Conservation (phyloP, 2,329 filamentous ascomycete species). For the Colletotrichum lentis region DNA sequence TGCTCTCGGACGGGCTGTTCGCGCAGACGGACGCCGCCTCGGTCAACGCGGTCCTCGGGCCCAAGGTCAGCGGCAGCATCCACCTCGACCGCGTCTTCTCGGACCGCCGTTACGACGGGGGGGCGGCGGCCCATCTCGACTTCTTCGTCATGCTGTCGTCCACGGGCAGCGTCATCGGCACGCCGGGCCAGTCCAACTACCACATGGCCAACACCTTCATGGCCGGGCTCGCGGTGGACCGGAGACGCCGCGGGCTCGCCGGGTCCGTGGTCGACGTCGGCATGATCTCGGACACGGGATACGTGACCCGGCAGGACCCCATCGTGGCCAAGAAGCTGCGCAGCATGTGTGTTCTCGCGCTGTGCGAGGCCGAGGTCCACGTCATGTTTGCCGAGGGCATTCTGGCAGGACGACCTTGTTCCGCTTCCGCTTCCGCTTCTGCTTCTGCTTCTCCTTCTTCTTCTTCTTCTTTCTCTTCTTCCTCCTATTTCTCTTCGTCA, state of each 20-base stretch:
- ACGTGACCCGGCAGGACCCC: constrained; percentile 42
- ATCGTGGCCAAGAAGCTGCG: constrained; percentile 14
- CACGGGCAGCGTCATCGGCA: constrained; percentile 40
- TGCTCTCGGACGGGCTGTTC: constrained; percentile 47
- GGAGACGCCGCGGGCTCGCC: constrained; percentile 49
- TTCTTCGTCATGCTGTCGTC: constrained; percentile 49
- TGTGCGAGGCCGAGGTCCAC: constrained; percentile 35
- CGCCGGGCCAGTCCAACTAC: constrained; percentile 54
- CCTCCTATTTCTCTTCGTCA: no score
- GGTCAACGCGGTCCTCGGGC: constrained; percentile 43
- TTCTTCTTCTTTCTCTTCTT: no score
- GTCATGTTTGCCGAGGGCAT: constrained; percentile 53
- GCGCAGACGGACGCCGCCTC: constrained; percentile 43
- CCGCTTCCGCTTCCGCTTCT: constrained; percentile 27
- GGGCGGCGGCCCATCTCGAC: no score
- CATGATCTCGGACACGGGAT: constrained; percentile 52
- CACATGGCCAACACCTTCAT: constrained; percentile 56
- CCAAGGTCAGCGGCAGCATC: constrained; percentile 48
- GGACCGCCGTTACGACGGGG: constrained; percentile 8
- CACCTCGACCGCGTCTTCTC: constrained; percentile 46
- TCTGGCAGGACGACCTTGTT: constrained; percentile 44
- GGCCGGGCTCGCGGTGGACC: constrained; percentile 46
- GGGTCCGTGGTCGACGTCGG: constrained; percentile 51
- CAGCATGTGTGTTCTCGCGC: constrained; percentile 27
- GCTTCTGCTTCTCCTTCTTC: not conserved